These are phyloP conservation scores for Acacia pycnantha DNA, from an alignment of 331 rosid genomes.

Conservation along the genomic window DNA sequence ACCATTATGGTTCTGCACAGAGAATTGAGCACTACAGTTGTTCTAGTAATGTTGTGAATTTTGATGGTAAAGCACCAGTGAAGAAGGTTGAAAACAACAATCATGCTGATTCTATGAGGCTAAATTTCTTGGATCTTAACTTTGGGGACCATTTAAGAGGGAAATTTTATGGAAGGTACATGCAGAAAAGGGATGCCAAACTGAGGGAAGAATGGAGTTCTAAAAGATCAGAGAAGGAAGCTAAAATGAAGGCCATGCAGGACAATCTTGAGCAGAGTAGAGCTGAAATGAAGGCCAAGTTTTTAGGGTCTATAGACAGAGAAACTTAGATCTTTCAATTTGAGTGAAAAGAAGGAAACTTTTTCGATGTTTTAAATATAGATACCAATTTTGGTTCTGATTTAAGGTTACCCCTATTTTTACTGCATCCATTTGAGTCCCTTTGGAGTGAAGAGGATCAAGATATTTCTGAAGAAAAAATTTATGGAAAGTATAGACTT, in stretches of 20 bases:
- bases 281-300: conserved; percentile 62
- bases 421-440: conserved; percentile 49
- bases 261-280: conserved; percentile 60
- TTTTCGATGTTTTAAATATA: not conserved
- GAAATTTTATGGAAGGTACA: conserved; percentile 56
- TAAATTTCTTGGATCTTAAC: conserved; percentile 42
- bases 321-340: conserved; percentile 59
- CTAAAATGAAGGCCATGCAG: conserved; percentile 69
- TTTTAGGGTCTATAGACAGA: conserved; percentile 45
- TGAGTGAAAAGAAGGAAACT: conserved; percentile 37
- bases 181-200: conserved; percentile 73
- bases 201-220: conserved; percentile 65
- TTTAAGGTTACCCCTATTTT: conserved; percentile 22
- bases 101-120: conserved; percentile 36
- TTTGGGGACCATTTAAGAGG: conserved; percentile 60
- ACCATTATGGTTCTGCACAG: conserved; percentile 49
- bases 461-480: not conserved
- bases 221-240: conserved; percentile 64
- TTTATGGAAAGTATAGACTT: too few species aligned
- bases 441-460: conserved; percentile 45
- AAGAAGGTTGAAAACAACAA: conserved; percentile 35
- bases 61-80: conserved; percentile 30
- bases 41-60: conserved; percentile 27
- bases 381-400: conserved; percentile 5
- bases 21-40: conserved; percentile 34